Evolutionary conservation across 2,329 filamentous ascomycete genomes (phyloP), one percentile per base, ranked within the genome.

Genomic region (Zopfia rhizophila): DNA sequence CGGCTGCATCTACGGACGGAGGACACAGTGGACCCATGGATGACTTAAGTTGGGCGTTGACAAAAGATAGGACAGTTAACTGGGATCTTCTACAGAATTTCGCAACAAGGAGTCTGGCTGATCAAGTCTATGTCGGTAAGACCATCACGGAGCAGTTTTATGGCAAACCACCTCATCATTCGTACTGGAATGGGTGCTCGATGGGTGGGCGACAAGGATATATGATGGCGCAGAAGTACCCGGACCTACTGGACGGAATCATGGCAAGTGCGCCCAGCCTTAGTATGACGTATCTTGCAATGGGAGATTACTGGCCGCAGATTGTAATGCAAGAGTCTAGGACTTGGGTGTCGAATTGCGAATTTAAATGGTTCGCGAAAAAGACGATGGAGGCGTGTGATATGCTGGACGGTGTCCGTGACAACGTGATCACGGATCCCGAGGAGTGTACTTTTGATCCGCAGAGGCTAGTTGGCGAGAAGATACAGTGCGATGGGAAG

Each of bases 101-200:
- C 16, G 73, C 68, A 0, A 69, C 63, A 0, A 56, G 66, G 0
- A 67, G 70, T n/a, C 25, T 75, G 7, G 59, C 69, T 4, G 75
- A 77, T 17, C 50, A 61, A 33, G 55, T 66, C 11, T 24, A 55
- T 18, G 55, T 75, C 7, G 70, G 65, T 7, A 75, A 75, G 48
- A 48, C 38, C 17, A 53, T 68, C 17, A 61, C 60, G 5, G 50
- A 65, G 16, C 55, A 60, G 13, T 75, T 63, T 48, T 76, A 72
- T 47, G 60, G 65, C 8, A 36, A 55, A 21, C 37, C 56, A 16
- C 64, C 70, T 0, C 57, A 62, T 29, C 63, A 69, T 30, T 68
- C 65, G n/a, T 70, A 70, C 41, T 71, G 63, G 62, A 65, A 61
- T 14, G 69, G 61, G 35, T 72, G 69, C 37, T 70, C 66, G 1